phyloP scores from a whole-genome alignment of 371 early-diverging fungal species.

The Mucor racemosus region DNA sequence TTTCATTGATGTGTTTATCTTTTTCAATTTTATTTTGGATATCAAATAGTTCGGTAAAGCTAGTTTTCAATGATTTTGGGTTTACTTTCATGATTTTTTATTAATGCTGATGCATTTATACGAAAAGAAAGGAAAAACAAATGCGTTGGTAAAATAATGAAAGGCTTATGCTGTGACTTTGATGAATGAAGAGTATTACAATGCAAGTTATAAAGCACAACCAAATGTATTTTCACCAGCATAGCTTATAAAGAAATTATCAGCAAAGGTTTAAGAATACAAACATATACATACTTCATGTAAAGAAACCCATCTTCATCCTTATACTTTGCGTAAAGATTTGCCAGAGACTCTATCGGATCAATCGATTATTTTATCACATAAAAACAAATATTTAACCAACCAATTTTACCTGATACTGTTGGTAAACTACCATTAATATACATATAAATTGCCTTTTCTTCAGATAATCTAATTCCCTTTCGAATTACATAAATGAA shows the following conservation, averaged over 20 bases:
- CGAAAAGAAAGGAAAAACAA: background rate
- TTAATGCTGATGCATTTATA: no score
- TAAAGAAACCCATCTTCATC: constrained; percentile 97
- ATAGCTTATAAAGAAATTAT: constrained; percentile 45
- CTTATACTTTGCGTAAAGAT: constrained; percentile 93
- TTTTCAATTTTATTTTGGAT: constrained; percentile 6
- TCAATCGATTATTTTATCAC: background rate
- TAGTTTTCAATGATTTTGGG: constrained; percentile 1
- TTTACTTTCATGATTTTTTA: constrained; percentile 9
- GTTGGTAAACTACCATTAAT: constrained; percentile 94
- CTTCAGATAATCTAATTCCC: constrained; percentile 88
- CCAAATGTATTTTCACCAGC: constrained; percentile 91
- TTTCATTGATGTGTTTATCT: background rate
- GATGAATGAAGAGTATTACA: background rate
- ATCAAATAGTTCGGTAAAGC: constrained; percentile 13
- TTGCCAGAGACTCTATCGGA: constrained; percentile 72
- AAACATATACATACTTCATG: constrained; percentile 68
- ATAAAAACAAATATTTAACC: constrained; percentile 31
- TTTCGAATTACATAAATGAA: constrained; percentile 95
- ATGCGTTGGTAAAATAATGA: no score
- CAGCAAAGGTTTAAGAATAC: background rate
- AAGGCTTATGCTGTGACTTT: no score
- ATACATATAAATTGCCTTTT: constrained; percentile 97
- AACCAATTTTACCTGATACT: no score
- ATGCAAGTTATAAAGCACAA: background rate